Evolutionary conservation across 805 yeast genomes (phyloP), one percentile per base, ranked within the genome.

Genomic region (Metschnikowia lachancei): DNA sequence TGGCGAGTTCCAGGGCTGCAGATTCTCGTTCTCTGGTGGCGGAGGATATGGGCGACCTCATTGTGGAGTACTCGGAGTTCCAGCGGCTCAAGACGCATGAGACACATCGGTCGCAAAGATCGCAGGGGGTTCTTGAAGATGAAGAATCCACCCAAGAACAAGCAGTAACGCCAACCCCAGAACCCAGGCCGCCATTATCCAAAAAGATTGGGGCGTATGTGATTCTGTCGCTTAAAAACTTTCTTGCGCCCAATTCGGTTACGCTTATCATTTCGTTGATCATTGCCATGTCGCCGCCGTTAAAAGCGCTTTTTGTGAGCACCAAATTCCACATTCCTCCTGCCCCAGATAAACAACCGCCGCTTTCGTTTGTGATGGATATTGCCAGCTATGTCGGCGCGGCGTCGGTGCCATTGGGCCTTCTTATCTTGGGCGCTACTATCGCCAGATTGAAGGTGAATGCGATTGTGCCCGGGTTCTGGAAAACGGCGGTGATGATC

Each of bases 341-440:
- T 41, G 97, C 97, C 0, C 98, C 98, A 0, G 98, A 92, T 64
- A 72, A 75, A 1, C 72, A 74, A 46, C 97, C 97, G 0, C 91
- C 95, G 0, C 70, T 92, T 26, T 88, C 88, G 30, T 91, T 91
- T 53, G 46, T 91, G 4, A 86, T 92, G 81, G 96, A 92, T 60
- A 80, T 83, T 53, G 74, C 92, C 0, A 61, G 78, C 2, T 92
- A 92, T 60, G 70, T 92, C 7, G 96, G 96, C 0, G 81, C 81
- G 22, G 97, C 97, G 0, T 81, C 87, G 41, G 96, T 92, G 29
- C 98, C 97, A 1, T 65, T 88, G 47, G 98, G 97, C 0, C 69
- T 92, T 50, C 62, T 88, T 37, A 60, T 92, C 48, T 65, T 92
- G 24, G 98, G 98, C 1, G 96, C 92, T 14, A 89, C 96, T 1